A percentile compares a stretch with the other conserved stretches of the same genome.
phyloP scores from a whole-genome alignment of 108 stramenopile genomes.

The Pseudonitzschia multistriata region DNA sequence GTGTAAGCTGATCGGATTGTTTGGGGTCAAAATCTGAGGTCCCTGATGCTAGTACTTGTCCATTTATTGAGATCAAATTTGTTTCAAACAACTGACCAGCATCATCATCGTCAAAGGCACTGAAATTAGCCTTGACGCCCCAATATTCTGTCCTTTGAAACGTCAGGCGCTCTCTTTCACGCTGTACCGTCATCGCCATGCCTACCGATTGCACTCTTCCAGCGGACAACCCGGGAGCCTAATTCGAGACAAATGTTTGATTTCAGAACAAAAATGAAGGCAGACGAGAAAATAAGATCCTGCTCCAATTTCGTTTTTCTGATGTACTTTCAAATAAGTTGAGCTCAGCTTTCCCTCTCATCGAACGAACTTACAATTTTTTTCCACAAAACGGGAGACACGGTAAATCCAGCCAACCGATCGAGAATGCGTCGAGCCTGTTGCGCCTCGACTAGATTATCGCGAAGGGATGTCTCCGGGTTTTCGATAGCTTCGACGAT shows the following conservation, averaged over 20 bases:
- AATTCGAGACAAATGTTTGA: background rate
- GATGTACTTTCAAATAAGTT: constrained; percentile 3
- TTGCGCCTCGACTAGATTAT: constrained; percentile 66
- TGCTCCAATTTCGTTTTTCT: no score
- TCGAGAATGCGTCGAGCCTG: constrained; percentile 77
- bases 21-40: constrained; percentile 54
- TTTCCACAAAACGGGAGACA: constrained; percentile 75
- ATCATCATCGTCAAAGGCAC: background rate
- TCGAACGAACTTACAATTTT: constrained; percentile 43
- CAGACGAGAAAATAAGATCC: background rate
- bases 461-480: constrained; percentile 35
- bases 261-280: background rate
- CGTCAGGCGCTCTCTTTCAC: constrained; percentile 67
- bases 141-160: constrained; percentile 61
- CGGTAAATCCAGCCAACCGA: constrained; percentile 66
- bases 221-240: constrained; percentile 73
- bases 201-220: constrained; percentile 79
- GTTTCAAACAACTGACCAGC: constrained; percentile 30
- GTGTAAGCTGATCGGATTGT: constrained; percentile 19
- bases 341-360: no score
- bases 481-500: constrained; percentile 39
- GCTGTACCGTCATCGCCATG: constrained; percentile 57
- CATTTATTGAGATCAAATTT: constrained; percentile 46
- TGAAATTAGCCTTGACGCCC: constrained; percentile 43
- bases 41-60: constrained; percentile 42